phyloP scores from a whole-genome alignment of 2,329 filamentous ascomycete genomes.

The Fusarium sp. region DNA sequence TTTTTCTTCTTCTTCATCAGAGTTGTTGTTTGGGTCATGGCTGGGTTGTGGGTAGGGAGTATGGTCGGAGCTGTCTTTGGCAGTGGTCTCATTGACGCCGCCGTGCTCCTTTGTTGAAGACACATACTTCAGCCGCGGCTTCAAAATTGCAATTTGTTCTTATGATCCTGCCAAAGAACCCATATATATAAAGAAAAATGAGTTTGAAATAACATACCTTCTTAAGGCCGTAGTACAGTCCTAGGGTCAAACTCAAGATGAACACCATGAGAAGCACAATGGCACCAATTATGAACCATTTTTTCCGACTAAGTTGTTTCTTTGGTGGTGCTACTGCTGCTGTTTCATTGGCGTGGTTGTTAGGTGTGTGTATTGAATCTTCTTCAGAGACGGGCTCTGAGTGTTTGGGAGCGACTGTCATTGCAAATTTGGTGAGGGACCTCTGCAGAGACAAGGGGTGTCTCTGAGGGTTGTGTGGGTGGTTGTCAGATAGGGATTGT shows the following conservation, averaged over 20 bases:
- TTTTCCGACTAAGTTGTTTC: conserved; percentile 22
- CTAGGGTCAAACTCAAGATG: conserved; percentile 35
- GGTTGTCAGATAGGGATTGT: not conserved
- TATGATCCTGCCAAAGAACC: not conserved
- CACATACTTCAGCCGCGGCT: no score
- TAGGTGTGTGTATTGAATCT: conserved; percentile 18
- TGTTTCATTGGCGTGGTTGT: not conserved
- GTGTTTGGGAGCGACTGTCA: conserved; percentile 24
- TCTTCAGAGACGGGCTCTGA: conserved; percentile 20
- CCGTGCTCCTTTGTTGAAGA: no score
- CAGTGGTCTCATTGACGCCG: no score
- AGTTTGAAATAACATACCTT: conserved; percentile 30
- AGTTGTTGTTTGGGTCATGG: not conserved
- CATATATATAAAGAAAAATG: not conserved
- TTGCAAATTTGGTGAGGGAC: conserved; percentile 1
- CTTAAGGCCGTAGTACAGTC: conserved; percentile 42
- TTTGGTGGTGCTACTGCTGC: not conserved
- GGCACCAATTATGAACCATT: conserved; percentile 29
- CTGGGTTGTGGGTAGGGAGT: no score
- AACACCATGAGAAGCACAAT: conserved; percentile 17
- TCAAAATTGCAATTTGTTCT: no score
- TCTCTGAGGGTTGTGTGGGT: conserved; percentile 16
- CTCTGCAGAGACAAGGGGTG: conserved; percentile 2
- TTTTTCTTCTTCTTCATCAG: not conserved
- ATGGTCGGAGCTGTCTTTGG: no score